phyloP scores from a whole-genome alignment of 352 stramenopile genomes.

The Pythium aristosporum region DNA sequence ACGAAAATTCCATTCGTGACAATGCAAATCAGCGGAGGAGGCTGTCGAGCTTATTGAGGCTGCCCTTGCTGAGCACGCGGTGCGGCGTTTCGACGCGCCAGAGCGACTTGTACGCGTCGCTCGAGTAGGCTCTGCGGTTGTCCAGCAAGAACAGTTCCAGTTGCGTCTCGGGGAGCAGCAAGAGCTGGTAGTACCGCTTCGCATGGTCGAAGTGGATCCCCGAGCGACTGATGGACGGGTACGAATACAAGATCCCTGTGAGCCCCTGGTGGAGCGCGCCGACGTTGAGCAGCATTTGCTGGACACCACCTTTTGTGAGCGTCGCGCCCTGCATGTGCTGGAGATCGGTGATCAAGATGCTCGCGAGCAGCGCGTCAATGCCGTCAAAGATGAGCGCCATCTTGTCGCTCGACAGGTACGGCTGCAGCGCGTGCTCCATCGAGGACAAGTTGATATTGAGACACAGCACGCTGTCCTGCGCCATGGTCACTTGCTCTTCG shows the following conservation, averaged over 20 bases:
- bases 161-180: slow-evolving; percentile 70
- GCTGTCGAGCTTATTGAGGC: slow-evolving; percentile 84
- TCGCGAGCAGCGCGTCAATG: slow-evolving; percentile 61
- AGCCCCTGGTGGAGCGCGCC: slow-evolving; percentile 71
- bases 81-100: slow-evolving; percentile 78
- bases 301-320: slow-evolving; percentile 64
- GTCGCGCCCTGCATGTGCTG: slow-evolving; percentile 62
- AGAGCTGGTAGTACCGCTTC: slow-evolving; percentile 76
- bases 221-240: slow-evolving; percentile 47
- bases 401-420: slow-evolving; percentile 72
- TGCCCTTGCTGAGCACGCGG: slow-evolving; percentile 67
- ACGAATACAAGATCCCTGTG: slow-evolving; percentile 72
- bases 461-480: slow-evolving; percentile 68
- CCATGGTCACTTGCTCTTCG: slow-evolving; percentile 59
- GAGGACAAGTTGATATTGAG: slow-evolving; percentile 78
- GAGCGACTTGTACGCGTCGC: slow-evolving; percentile 66
- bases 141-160: slow-evolving; percentile 78
- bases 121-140: slow-evolving; percentile 59
- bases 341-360: slow-evolving; percentile 62
- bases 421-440: slow-evolving; percentile 70
- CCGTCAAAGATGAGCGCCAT: slow-evolving; percentile 74
- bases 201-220: slow-evolving; percentile 71
- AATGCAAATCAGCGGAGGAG: slow-evolving; percentile 45
- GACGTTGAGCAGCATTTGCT: slow-evolving; percentile 83
- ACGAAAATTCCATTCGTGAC: background rate